Percentiles rank a stretch among this genome's conserved stretches.
phyloP scores from a whole-genome alignment of 139 green algal genomes.

The Chlorokybus atmophyticus region DNA sequence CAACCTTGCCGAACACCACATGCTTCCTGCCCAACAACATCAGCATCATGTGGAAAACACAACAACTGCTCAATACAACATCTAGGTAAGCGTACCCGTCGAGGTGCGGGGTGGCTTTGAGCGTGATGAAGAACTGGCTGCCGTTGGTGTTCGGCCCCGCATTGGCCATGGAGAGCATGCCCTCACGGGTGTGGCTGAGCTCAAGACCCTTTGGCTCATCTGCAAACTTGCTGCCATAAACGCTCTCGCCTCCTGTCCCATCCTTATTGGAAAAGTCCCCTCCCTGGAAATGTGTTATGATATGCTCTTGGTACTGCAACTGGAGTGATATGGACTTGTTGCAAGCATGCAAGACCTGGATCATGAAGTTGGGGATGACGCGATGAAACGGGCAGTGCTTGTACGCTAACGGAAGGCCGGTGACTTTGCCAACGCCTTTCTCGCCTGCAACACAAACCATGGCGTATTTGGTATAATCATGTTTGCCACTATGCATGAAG shows the following conservation, averaged over 20 bases:
- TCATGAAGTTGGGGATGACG: slow-evolving; percentile 81
- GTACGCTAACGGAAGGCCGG: slow-evolving; percentile 15
- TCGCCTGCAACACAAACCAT: slow-evolving; percentile 21
- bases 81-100: slow-evolving; percentile 13
- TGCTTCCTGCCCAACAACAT: slow-evolving; percentile 16
- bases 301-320: no score
- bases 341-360: slow-evolving; percentile 45
- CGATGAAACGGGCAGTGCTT: slow-evolving; percentile 59
- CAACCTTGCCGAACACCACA: slow-evolving; percentile 49
- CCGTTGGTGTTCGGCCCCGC: slow-evolving; percentile 32
- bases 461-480: not conserved
- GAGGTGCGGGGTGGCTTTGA: slow-evolving; percentile 33
- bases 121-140: slow-evolving; percentile 37
- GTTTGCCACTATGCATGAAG: not conserved
- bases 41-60: no score
- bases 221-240: slow-evolving; percentile 44
- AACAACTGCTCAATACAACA: no score
- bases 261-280: slow-evolving; percentile 42
- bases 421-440: slow-evolving; percentile 37
- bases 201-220: slow-evolving; percentile 18
- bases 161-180: slow-evolving; percentile 35
- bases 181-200: slow-evolving; percentile 16
- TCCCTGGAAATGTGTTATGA: no score
- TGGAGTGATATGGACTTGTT: no score
- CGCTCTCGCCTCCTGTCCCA: slow-evolving; percentile 39